A percentile compares a stretch with the other conserved stretches of the same genome.
These are phyloP conservation scores for Botryobasidium botryosum DNA, from an alignment of 768 basidiomycete genomes.

Conservation along the genomic window DNA sequence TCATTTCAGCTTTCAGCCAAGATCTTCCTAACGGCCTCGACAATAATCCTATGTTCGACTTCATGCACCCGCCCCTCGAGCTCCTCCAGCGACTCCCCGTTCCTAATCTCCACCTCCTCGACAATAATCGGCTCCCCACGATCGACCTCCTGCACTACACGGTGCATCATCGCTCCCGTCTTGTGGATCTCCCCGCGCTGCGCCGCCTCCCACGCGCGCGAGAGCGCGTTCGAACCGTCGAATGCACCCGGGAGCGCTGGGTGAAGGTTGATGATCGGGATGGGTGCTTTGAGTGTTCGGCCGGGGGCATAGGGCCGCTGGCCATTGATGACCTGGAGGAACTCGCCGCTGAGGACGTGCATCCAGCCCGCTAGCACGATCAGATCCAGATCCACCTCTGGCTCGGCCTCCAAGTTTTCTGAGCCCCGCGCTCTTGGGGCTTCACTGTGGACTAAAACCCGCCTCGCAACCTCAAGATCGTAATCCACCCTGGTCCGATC, in stretches of 20 bases:
- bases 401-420: constrained; percentile 21
- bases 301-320: background rate
- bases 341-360: constrained; percentile 79
- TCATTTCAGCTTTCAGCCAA: no score
- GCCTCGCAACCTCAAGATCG: constrained; percentile 60
- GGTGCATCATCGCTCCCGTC: constrained; percentile 86
- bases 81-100: constrained; percentile 52
- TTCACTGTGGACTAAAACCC: no score
- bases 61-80: constrained; percentile 65
- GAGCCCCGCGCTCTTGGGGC: no score
- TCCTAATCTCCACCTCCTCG: constrained; percentile 50
- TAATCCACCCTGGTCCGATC: constrained; percentile 68
- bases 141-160: constrained; percentile 86
- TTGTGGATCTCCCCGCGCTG: constrained; percentile 59
- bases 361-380: constrained; percentile 98
- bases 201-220: constrained; percentile 79
- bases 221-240: constrained; percentile 84
- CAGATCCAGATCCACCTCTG: constrained; percentile 18
- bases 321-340: constrained; percentile 50
- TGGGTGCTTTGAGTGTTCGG: constrained; percentile 16
- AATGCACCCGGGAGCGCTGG: constrained; percentile 94
- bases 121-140: constrained; percentile 78
- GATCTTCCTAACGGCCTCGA: constrained; percentile 60
- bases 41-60: constrained; percentile 82
- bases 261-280: constrained; percentile 91